Evolutionary conservation across 2,329 filamentous ascomycete species (phyloP), one percentile per base, ranked within the genome.

Genomic region (Cladorrhinum sp.): DNA sequence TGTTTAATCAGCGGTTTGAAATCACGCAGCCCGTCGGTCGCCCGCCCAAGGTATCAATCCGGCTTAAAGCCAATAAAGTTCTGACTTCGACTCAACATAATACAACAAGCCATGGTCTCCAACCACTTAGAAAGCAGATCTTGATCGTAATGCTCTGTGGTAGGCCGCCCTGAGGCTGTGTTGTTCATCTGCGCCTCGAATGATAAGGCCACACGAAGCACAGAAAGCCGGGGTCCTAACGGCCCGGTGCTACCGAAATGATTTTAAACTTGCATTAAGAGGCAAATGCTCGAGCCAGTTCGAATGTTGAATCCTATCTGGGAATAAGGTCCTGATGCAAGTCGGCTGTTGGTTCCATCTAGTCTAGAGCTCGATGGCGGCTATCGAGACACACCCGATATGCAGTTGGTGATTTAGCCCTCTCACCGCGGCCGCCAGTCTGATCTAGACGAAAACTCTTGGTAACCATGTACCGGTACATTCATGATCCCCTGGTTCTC

Each of bases 381-480:
- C 58, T 61, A 63, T 63, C 49, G 61, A 60, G 61, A 58, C 48
- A 23, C 53, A 50, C n/a, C n/a, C n/a, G n/a, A 50, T 22, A 20
- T 50, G 48, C 27, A 52, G 56, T 58, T 57, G 56, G 56, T 27
- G 41, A 22, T 45, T 45, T 3, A 18, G 16, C n/a, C 24, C 24
- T 57, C 16, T 22, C 24, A 5, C 45, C 32, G 27, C 27, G 51
- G 27, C 51, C 51, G 25, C 25, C 27, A 20, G n/a, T 20, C 16
- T 36, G 25, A 29, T 29, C 10, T 29, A 5, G 25, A 29, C 25
- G 25, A 29, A 25, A 36, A 16, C 22, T 22, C 52, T 23, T 55
- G 24, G 45, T 60, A 50, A 16, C 36, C 7, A 18, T 45, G 41
- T 45, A 45, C 41, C 16, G 16, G 41, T 45, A 45, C 41, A 45